Conservation (phyloP, 768 basidiomycete genomes). For the Sistotremastrum suecicum region DNA sequence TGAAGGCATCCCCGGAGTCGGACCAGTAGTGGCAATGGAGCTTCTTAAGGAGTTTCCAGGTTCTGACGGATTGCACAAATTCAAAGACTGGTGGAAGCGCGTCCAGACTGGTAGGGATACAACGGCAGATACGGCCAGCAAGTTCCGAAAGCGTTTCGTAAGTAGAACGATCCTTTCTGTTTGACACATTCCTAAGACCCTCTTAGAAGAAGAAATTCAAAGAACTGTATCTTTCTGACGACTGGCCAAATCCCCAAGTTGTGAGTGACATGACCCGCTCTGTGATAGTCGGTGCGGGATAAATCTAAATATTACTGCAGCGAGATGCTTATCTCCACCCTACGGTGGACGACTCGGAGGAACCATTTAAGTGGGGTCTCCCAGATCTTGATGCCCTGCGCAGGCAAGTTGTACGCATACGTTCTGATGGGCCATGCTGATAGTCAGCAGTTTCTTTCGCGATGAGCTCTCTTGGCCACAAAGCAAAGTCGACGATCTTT, state of each 20-base stretch:
- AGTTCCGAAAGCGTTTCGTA: conserved; percentile 78
- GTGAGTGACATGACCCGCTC: conserved; percentile 29
- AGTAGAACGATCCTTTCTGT: conserved; percentile 17
- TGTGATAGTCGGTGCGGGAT: not conserved
- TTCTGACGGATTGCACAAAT: conserved; percentile 65
- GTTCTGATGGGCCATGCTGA: not conserved
- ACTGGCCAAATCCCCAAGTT: conserved; percentile 91
- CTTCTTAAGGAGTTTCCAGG: conserved; percentile 88
- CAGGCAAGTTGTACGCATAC: conserved; percentile 31
- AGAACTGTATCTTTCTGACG: conserved; percentile 57
- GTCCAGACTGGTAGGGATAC: conserved; percentile 86
- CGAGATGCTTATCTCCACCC: conserved; percentile 90
- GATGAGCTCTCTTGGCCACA: conserved; percentile 75
- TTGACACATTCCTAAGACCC: not conserved
- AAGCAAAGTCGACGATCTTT: conserved; percentile 73
- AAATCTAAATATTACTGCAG: conserved; percentile 23
- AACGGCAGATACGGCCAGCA: conserved; percentile 53
- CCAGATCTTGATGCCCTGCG: conserved; percentile 93
- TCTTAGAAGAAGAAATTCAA: conserved; percentile 82
- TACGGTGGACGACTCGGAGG: conserved; percentile 78
- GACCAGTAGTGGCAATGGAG: conserved; percentile 95
- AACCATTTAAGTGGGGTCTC: conserved; percentile 92
- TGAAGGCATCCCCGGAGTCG: conserved; percentile 81
- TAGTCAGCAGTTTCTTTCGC: conserved; percentile 41
- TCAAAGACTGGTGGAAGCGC: conserved; percentile 88